These are phyloP conservation scores for Tardiomyces digboiensis DNA, from an alignment of 1,139 yeast genomes.

Conservation along the genomic window DNA sequence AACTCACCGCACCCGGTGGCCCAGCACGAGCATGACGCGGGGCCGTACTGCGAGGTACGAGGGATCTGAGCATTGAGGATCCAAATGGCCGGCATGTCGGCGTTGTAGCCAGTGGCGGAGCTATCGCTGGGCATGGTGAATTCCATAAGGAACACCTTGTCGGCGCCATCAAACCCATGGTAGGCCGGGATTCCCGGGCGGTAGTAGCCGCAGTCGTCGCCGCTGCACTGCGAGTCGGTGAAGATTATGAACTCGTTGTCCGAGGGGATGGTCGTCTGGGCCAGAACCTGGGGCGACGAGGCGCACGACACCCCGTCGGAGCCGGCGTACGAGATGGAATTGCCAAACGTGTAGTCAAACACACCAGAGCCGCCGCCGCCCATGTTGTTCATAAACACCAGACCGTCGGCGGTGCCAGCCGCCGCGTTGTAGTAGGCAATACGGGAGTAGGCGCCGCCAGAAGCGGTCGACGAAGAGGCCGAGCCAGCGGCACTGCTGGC, in stretches of 20 bases:
- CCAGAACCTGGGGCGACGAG: conserved; percentile 48
- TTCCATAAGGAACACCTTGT: conserved; percentile 83
- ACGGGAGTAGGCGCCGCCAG: conserved; percentile 57
- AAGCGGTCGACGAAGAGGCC: conserved; percentile 10
- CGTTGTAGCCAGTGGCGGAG: conserved; percentile 36
- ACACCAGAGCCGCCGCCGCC: conserved; percentile 75
- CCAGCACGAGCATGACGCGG: conserved; percentile 86
- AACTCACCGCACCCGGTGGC: conserved; percentile 94
- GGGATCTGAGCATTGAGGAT: conserved; percentile 89
- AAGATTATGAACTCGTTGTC: conserved; percentile 73
- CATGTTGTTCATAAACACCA: conserved; percentile 72
- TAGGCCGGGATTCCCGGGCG: conserved; percentile 82
- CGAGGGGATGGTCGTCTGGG: conserved; percentile 54
- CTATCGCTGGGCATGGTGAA: conserved; percentile 69
- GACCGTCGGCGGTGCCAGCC: conserved; percentile 50
- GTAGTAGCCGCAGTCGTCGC: conserved; percentile 74
- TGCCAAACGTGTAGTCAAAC: conserved; percentile 79
- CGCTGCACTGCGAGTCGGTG: conserved; percentile 55
- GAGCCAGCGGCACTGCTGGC: conserved; percentile 8
- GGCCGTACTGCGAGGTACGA: conserved; percentile 85
- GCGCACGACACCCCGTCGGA: conserved; percentile 70
- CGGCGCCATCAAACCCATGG: conserved; percentile 66
- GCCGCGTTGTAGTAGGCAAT: conserved; percentile 57
- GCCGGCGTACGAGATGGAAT: conserved; percentile 74
- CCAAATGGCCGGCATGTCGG: conserved; percentile 97